phyloP scores from a whole-genome alignment of 2,329 filamentous ascomycete genomes.

The Dactylellina leptospora region DNA sequence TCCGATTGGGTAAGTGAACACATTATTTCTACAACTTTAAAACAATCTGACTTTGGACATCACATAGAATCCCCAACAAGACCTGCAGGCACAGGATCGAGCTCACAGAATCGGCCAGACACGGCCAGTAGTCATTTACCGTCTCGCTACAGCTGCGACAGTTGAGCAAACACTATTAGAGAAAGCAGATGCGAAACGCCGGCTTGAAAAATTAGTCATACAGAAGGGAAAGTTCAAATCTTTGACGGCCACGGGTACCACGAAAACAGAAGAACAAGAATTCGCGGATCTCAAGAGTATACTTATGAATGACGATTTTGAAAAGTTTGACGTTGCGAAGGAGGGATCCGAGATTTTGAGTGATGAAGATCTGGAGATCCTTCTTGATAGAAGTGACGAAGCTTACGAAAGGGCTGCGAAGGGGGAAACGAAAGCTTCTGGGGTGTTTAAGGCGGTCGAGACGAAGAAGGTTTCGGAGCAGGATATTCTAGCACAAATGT shows the following conservation, averaged over 20 bases:
- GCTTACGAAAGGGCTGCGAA: constrained; percentile 64
- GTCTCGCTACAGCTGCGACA: constrained; percentile 89
- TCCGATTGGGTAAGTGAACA: constrained; percentile 61
- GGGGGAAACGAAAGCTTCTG: constrained; percentile 47
- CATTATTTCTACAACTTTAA: background rate
- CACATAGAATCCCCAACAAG: constrained; percentile 96
- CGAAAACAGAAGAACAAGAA: constrained; percentile 68
- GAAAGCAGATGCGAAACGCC: constrained; percentile 88
- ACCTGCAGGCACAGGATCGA: constrained; percentile 94
- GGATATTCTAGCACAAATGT: constrained; percentile 50
- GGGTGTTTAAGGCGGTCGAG: constrained; percentile 50
- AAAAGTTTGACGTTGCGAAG: constrained; percentile 68
- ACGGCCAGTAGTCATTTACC: constrained; percentile 88
- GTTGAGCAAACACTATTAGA: constrained; percentile 88
- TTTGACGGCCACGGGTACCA: constrained; percentile 63
- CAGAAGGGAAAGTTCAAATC: constrained; percentile 86
- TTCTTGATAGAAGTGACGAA: constrained; percentile 78
- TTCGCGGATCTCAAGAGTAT: constrained; percentile 65
- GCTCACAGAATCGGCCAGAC: constrained; percentile 95
- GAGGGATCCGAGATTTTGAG: constrained; percentile 74
- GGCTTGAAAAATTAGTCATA: constrained; percentile 93
- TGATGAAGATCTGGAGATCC: constrained; percentile 76
- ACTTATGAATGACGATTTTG: constrained; percentile 76
- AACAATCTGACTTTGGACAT: constrained; percentile 57
- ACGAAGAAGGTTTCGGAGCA: constrained; percentile 44